These are phyloP conservation scores for Lactifluus subvellereus DNA, from an alignment of 768 basidiomycete genomes.

Conservation along the genomic window DNA sequence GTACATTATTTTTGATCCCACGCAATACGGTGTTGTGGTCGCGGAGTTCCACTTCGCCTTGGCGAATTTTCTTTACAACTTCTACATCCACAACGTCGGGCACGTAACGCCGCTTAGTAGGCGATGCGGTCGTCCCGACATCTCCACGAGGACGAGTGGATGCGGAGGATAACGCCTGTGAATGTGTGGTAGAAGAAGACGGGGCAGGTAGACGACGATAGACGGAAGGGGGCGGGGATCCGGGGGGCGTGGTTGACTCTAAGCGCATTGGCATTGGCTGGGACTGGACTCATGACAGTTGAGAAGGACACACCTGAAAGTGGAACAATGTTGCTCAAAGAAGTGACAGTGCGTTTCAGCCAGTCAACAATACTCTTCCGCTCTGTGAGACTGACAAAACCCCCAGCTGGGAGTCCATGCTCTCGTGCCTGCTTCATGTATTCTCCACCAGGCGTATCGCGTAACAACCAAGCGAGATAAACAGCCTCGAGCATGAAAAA, in stretches of 20 bases:
- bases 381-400: conserved; percentile 84
- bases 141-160: conserved; percentile 22
- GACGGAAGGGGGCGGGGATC: conserved; percentile 37
- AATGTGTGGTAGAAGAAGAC: conserved; percentile 24
- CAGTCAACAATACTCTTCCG: conserved; percentile 82
- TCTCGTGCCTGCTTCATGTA: conserved; percentile 86
- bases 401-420: conserved; percentile 55
- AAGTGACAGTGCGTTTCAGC: conserved; percentile 54
- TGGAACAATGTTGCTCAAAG: conserved; percentile 48
- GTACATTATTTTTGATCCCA: conserved; percentile 77
- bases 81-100: conserved; percentile 74
- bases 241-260: conserved; percentile 59
- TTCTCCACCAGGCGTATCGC: conserved; percentile 70
- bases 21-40: conserved; percentile 81
- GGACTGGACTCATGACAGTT: not conserved
- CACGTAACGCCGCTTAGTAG: conserved; percentile 73
- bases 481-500: conserved; percentile 79
- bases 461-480: conserved; percentile 75
- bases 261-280: not conserved
- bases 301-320: conserved; percentile 36
- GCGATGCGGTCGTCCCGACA: conserved; percentile 26
- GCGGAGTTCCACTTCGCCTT: conserved; percentile 70
- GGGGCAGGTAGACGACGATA: conserved; percentile 9
- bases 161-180: conserved; percentile 18
- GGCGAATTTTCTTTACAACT: conserved; percentile 77